A percentile compares a stretch with the other conserved stretches of the same genome.
These are phyloP conservation scores for Trematosphaeria pertusa DNA, from an alignment of 2,329 filamentous ascomycete species.

Conservation along the genomic window DNA sequence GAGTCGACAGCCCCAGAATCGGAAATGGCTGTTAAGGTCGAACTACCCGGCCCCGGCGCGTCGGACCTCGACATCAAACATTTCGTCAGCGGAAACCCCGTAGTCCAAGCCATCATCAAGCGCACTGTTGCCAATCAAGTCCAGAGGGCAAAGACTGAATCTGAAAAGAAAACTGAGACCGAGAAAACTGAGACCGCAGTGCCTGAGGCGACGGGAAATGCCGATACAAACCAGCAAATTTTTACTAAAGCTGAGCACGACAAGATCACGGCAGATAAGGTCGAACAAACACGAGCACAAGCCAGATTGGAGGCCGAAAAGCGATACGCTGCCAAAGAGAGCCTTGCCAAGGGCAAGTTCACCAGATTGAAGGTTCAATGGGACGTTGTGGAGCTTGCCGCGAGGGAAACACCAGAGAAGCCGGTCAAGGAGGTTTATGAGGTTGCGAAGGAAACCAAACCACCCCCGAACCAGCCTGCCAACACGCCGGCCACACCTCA, in stretches of 20 bases:
- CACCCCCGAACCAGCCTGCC: conserved; percentile 32
- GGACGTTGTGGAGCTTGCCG: conserved; percentile 79
- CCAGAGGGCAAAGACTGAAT: conserved; percentile 1
- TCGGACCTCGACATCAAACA: conserved; percentile 13
- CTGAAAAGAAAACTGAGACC: conserved; percentile 1
- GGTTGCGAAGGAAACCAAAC: conserved; percentile 72
- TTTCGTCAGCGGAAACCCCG: conserved; percentile 4
- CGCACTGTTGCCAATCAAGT: conserved; percentile 49
- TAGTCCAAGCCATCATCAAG: conserved; percentile 10
- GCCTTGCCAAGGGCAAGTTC: conserved; percentile 76
- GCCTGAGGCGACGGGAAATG: conserved; percentile 21
- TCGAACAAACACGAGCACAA: conserved; percentile 38
- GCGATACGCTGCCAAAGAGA: conserved; percentile 67
- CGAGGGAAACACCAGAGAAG: conserved; percentile 81
- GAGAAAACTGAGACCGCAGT: conserved; percentile 4
- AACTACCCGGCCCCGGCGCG: conserved; percentile 2
- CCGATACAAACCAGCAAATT: too few species aligned
- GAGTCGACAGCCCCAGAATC: too few species aligned
- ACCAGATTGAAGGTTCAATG: conserved; percentile 73
- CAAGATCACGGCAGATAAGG: conserved; percentile 40
- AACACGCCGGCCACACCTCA: conserved; percentile 24
- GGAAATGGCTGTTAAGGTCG: not conserved
- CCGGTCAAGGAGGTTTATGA: conserved; percentile 89
- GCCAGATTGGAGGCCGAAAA: conserved; percentile 58
- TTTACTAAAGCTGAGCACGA: conserved; percentile 50